Conservation (phyloP, 2,329 filamentous ascomycete genomes). For the Hypoxylon sp. region DNA sequence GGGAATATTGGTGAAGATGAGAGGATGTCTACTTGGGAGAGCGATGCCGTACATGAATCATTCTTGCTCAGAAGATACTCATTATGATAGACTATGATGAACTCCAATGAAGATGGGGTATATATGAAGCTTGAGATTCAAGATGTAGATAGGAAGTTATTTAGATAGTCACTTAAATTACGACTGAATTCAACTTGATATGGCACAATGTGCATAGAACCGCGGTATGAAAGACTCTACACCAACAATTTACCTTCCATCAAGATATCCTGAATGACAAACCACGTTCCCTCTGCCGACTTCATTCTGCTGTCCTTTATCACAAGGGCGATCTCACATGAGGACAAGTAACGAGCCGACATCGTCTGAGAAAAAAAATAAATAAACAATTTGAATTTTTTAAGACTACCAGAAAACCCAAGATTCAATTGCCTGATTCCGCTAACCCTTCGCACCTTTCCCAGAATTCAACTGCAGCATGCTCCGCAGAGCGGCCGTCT, state of each 20-base stretch:
- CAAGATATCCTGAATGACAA: slow-evolving; percentile 40
- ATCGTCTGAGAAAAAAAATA: slow-evolving; percentile 44
- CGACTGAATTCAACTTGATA: slow-evolving; percentile 1
- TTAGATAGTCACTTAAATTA: slow-evolving; percentile 7
- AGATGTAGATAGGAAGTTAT: slow-evolving; percentile 13
- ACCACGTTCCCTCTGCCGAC: slow-evolving; percentile 45
- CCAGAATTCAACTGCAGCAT: slow-evolving; percentile 52
- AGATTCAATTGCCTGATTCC: slow-evolving; percentile 25
- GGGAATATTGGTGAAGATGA: too few relatives aligned
- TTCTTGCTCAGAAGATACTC: not conserved
- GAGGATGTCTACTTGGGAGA: too few relatives aligned
- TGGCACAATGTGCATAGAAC: not conserved
- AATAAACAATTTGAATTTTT: slow-evolving; percentile 20
- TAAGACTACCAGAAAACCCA: slow-evolving; percentile 29
- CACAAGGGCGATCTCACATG: slow-evolving; percentile 25
- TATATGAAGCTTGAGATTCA: slow-evolving; percentile 12
- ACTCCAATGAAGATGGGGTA: not conserved
- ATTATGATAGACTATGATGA: not conserved
- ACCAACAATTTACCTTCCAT: too few relatives aligned
- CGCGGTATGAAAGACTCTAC: slow-evolving; percentile 26
- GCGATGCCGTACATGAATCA: too few relatives aligned
- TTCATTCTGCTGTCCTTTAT: slow-evolving; percentile 34
- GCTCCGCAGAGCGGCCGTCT: slow-evolving; percentile 67
- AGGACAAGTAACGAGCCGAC: slow-evolving; percentile 45
- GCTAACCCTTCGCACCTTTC: slow-evolving; percentile 37